Evolutionary conservation across 345 rosid species (phyloP), one percentile per base, ranked within the genome.

Genomic region (Ceriops zippeliana): DNA sequence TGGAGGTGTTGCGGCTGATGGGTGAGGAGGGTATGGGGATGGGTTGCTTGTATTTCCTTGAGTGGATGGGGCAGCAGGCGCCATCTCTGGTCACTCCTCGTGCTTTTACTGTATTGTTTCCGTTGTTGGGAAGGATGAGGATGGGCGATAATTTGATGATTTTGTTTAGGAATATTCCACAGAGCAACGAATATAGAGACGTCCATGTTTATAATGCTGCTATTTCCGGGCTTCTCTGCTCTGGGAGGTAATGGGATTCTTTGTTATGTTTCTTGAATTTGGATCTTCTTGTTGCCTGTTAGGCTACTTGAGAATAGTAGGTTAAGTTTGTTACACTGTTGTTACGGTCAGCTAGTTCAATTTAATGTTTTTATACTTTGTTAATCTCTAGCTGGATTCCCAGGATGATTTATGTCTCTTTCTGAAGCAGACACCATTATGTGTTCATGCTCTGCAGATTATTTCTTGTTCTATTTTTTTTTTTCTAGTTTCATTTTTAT

Each of bases 31-130:
- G 92, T 52, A 71, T 86, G 70, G 24, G 83, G 28, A 79, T 52
- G 63, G 46, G 81, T 32, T 86, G 90, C 68, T 72, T 93, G 68
- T 83, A 93, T 75, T 85, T 93, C 68, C 86, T 79, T 21, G 97
- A 93, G 71, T 93, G 98, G 97, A 90, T 93, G 98, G 65, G 80
- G 64, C 70, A 85, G 70, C 98, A 87, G 70, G 90, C 80, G 30
- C 98, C 92, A 0, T 77, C 89, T 2, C 89, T 87, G 30, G 83
- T 84, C 57, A 79, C 92, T 0, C 66, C 93, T 56, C 87, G 88
- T 46, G 85, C 97, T 35, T 87, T 82, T 72, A 85, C 97, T 52
- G 71, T 90, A 31, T 20, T 93, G 65, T 93, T 90, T 75, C 88
- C 93, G 2, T 46, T 84, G 28, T 62, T 93, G 64, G 98, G 97